phyloP scores from a whole-genome alignment of 139 green algal species.

The Micromonas commoda region DNA sequence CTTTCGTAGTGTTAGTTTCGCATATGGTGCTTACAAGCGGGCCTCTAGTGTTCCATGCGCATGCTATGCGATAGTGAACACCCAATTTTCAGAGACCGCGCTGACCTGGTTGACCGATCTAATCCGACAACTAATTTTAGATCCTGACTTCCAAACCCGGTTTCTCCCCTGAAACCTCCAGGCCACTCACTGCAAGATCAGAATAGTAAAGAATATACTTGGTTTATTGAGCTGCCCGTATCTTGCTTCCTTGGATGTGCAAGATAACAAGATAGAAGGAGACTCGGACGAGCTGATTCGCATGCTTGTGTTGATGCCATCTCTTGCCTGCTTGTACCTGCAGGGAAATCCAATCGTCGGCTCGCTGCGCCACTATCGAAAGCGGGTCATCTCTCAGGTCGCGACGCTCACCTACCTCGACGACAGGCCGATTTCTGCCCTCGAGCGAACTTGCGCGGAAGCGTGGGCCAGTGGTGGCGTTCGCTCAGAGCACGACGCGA shows the following conservation, averaged over 20 bases:
- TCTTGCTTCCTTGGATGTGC: neutral
- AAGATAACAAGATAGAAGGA: neutral
- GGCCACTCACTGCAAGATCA: neutral
- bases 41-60: too few species aligned
- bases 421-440: neutral
- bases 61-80: too few species aligned
- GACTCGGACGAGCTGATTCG: constrained; percentile 13
- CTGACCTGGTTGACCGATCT: too few species aligned
- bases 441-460: neutral
- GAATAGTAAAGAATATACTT: neutral
- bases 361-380: constrained; percentile 28
- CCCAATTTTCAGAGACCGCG: too few species aligned
- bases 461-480: neutral
- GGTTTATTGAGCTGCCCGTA: neutral
- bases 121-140: too few species aligned
- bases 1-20: neutral
- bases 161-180: too few species aligned
- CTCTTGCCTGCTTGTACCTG: constrained; percentile 25
- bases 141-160: too few species aligned
- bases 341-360: constrained; percentile 31
- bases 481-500: too few species aligned
- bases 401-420: constrained; percentile 8
- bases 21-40: too few species aligned
- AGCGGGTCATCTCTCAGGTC: constrained; percentile 25
- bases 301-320: constrained; percentile 21